Evolutionary conservation across 148 eudicot species (phyloP).

Genomic region (Rhododendron ferrugineum): DNA sequence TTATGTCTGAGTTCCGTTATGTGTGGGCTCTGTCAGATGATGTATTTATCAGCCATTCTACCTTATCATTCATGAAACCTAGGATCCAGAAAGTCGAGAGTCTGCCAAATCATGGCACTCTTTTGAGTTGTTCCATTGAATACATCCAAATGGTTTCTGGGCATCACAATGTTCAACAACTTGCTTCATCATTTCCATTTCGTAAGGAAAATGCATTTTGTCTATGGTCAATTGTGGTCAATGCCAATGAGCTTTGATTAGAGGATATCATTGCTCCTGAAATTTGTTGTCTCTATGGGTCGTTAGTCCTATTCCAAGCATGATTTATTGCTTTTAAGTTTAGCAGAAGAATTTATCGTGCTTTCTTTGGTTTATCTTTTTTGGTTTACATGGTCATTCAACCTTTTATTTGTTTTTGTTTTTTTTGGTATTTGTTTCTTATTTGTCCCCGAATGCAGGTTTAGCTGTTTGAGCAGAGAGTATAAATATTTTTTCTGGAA

Average conservation of each 20-base stretch:
- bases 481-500: slow-evolving; percentile 92
- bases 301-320: neutral
- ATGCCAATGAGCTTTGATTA: neutral
- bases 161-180: neutral
- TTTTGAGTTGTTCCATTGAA: neutral
- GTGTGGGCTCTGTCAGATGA: neutral
- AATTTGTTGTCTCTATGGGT: neutral
- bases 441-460: slow-evolving; percentile 36
- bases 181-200: neutral
- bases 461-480: slow-evolving; percentile 81
- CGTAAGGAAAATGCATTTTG: neutral
- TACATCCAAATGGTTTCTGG: neutral
- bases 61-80: neutral
- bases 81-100: neutral
- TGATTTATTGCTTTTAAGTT: neutral
- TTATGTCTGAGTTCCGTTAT: neutral
- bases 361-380: neutral
- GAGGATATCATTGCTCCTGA: neutral
- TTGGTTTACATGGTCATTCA: slow-evolving; percentile 1
- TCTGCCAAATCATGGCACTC: neutral
- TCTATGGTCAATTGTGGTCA: neutral
- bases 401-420: neutral
- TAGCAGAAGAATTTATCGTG: neutral
- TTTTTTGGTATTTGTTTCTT: neutral
- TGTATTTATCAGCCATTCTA: neutral